phyloP scores from a whole-genome alignment of 2,329 filamentous ascomycete species.

The Fusarium nanum region DNA sequence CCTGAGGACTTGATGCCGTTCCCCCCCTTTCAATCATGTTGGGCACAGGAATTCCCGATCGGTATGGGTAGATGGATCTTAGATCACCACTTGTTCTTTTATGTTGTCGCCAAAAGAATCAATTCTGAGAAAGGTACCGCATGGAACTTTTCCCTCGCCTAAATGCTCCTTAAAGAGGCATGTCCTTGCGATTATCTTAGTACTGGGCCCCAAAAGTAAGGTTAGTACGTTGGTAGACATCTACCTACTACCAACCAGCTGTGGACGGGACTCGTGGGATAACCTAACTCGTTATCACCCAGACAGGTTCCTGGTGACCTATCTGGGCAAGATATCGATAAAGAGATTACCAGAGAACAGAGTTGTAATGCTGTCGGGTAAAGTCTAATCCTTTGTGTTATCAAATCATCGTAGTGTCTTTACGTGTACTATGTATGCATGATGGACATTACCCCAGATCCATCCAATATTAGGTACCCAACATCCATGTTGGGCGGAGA shows the following conservation, averaged over 20 bases:
- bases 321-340: not conserved
- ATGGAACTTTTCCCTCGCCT: not conserved
- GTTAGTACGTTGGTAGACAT: no score
- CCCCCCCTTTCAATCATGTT: not conserved
- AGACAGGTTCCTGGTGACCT: not conserved
- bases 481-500: slow-evolving; percentile 13
- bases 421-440: not conserved
- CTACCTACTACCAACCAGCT: no score
- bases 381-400: not conserved
- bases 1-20: not conserved
- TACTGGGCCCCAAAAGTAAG: not conserved
- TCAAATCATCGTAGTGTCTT: not conserved
- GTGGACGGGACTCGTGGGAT: not conserved
- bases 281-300: not conserved
- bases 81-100: not conserved
- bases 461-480: slow-evolving; percentile 4
- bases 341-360: not conserved
- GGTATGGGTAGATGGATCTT: not conserved
- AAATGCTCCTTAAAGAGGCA: not conserved
- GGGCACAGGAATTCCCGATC: not conserved
- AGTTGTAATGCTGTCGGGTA: not conserved
- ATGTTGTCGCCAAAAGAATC: not conserved
- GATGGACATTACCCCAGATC: not conserved
- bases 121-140: not conserved
- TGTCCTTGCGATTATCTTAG: not conserved